Evolutionary conservation across 768 basidiomycete species (phyloP).

Genomic region (Hygrocybe coccinea): DNA sequence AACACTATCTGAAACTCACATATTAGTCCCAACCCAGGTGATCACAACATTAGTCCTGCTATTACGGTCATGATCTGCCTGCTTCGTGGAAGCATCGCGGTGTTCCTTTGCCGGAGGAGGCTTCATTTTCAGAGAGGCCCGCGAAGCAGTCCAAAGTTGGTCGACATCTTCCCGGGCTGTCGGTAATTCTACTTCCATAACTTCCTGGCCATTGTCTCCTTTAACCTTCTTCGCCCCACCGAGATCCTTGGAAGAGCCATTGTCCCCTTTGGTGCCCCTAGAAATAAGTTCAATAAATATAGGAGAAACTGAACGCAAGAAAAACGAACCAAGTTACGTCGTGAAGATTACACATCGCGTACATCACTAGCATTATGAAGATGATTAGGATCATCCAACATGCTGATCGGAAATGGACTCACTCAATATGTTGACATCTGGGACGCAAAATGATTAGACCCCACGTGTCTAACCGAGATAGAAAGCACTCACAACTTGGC

Average conservation of each 20-base stretch:
- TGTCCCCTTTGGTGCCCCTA: conserved; percentile 91
- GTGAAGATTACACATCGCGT: conserved; percentile 90
- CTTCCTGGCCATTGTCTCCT: conserved; percentile 76
- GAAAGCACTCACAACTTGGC: conserved; percentile 53
- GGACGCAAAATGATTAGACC: conserved; percentile 8
- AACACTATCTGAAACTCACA: conserved; percentile 41
- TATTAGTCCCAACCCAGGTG: conserved; percentile 80
- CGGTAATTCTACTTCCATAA: conserved; percentile 82
- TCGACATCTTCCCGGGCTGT: conserved; percentile 84
- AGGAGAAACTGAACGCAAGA: not conserved
- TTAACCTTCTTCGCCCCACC: conserved; percentile 88
- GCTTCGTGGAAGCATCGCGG: conserved; percentile 83
- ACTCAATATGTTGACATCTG: conserved; percentile 79
- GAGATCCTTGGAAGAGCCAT: conserved; percentile 80
- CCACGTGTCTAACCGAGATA: not conserved
- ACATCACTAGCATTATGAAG: conserved; percentile 56
- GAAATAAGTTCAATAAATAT: not conserved
- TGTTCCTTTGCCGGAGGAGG: conserved; percentile 73
- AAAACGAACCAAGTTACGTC: conserved; percentile 6
- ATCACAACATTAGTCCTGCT: conserved; percentile 82
- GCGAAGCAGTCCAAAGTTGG: conserved; percentile 76
- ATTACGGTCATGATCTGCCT: conserved; percentile 80
- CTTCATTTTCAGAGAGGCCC: conserved; percentile 61
- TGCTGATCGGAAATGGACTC: conserved; percentile 23
- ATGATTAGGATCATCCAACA: not conserved